Base-by-base conservation (phyloP, 2,329 filamentous ascomycete genomes). In the Colletotrichum somersetense region DNA sequence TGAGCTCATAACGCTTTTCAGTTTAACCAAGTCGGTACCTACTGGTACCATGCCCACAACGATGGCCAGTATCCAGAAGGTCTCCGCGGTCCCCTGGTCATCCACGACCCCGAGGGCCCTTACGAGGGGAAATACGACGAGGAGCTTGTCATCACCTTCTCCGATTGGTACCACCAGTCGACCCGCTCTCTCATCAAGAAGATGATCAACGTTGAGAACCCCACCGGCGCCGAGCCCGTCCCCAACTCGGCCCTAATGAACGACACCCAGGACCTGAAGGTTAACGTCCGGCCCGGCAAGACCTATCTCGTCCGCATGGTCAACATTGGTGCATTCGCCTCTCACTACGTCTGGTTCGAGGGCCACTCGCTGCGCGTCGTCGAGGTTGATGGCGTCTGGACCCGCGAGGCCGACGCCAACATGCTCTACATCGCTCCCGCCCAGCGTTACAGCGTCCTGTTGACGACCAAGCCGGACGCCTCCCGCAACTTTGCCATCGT, bases 141-240 rank as follows among this genome's bases (percentile, higher is more conserved):
- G 44, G 87, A 90, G 76, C 77, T 88, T n/a, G 81, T 86, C 0
- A 73, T 91, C n/a, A 89, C 87, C 0, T 75, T 90, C 44, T 87
- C 86, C 1, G 89, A 91, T 75, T 91, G 89, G 89, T 90, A 91
- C 75, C 88, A 91, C 71, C 81, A 86, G 30, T 81, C 89, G 75
- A 88, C 89, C 82, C 81, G 83, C 0, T 77, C 77, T 2, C 80
- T 90, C 3, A 80, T 87, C 57, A 77, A 81, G 3, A 69, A 81
- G 40, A 89, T 89, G 73, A 78, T 88, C 56, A 85, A 81, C 62
- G 74, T 82, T 52, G 77, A 82, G 67, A 87, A 87, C 62, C 84
- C 83, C 7, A 83, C 82, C n/a, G 89, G 88, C 12, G 81, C 83
- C 3, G 86, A 90, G 74, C 88, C 89, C 11, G 80, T 89, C 1